Evolutionary conservation across 306 rosid genomes (phyloP).

Genomic region (Morella rubra): DNA sequence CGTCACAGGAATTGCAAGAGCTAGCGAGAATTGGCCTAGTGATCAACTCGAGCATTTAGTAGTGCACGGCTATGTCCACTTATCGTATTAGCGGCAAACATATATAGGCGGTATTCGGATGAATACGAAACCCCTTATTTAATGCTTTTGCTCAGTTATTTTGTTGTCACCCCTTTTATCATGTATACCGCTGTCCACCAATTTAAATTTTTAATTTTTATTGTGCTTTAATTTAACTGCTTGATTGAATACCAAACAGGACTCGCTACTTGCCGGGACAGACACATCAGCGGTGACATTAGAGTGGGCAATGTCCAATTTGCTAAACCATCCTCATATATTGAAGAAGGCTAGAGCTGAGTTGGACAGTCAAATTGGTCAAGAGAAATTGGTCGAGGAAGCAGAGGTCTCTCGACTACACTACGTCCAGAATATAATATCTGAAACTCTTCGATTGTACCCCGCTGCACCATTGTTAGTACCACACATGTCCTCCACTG

Average conservation of each 20-base stretch:
- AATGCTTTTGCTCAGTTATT: no score
- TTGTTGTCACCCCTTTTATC: no score
- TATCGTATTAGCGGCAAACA: no score
- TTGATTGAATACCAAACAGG: background rate
- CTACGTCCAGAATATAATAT: constrained; percentile 35
- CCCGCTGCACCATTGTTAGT: background rate
- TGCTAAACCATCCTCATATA: constrained; percentile 31
- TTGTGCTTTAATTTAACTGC: no score
- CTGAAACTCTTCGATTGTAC: constrained; percentile 29
- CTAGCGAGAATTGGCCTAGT: no score
- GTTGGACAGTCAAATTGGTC: constrained; percentile 24
- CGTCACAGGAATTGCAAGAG: no score
- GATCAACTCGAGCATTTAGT: no score
- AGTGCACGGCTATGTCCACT: no score
- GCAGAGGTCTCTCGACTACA: constrained; percentile 25
- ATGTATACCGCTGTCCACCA: no score
- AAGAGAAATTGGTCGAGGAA: constrained; percentile 32
- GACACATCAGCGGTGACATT: background rate
- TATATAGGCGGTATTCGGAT: no score
- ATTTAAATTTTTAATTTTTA: no score
- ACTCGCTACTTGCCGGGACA: background rate
- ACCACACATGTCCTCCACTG: background rate
- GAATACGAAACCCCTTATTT: no score
- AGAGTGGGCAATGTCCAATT: constrained; percentile 23
- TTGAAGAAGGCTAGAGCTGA: constrained; percentile 29